Conservation (phyloP, 1,284 basidiomycete species). For the Ceraceosorus guamensis region DNA sequence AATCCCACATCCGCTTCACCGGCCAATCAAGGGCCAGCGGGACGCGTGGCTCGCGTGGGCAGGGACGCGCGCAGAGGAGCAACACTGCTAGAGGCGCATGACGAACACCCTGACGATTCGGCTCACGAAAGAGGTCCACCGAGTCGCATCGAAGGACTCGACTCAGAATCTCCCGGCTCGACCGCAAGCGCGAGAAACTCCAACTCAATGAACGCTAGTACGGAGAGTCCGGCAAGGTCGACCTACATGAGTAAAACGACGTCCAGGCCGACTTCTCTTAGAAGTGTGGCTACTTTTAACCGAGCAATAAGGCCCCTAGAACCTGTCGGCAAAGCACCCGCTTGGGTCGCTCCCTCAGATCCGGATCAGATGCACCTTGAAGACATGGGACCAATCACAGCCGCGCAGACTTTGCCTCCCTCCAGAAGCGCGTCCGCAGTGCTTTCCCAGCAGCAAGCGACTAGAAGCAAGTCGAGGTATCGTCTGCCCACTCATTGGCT, state of each 20-base stretch:
- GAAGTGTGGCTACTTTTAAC: slow-evolving; percentile 26
- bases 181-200: no score
- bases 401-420: background rate
- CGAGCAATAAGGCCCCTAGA: slow-evolving; percentile 27
- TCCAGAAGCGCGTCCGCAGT: background rate
- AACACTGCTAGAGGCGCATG: slow-evolving; percentile 9
- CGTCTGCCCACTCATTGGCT: slow-evolving; percentile 17
- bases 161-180: no score
- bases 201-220: no score
- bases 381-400: background rate
- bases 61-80: background rate
- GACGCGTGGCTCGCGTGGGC: background rate
- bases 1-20: no score
- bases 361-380: slow-evolving; percentile 10
- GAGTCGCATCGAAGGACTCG: no score
- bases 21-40: no score
- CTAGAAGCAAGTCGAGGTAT: slow-evolving; percentile 5
- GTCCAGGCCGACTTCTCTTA: slow-evolving; percentile 26
- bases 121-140: no score
- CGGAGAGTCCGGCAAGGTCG: no score
- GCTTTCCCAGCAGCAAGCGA: background rate
- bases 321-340: slow-evolving; percentile 35
- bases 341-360: slow-evolving; percentile 27
- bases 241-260: background rate
- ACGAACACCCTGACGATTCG: slow-evolving; percentile 6